Evolutionary conservation across 2,329 filamentous ascomycete species (phyloP).

Genomic region (Westerdykella sp.): DNA sequence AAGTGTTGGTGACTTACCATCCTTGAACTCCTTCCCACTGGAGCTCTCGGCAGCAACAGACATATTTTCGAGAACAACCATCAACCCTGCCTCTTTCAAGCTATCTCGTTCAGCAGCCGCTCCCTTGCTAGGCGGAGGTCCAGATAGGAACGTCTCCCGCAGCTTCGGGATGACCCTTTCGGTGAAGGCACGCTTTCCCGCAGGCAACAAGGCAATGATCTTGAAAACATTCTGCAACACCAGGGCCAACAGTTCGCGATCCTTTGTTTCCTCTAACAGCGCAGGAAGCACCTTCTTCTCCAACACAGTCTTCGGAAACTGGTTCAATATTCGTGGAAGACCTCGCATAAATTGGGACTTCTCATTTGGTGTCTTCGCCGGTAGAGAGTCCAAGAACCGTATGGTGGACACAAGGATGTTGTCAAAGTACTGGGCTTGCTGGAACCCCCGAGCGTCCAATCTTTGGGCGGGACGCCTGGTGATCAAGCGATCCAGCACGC

Average conservation of each 20-base stretch:
- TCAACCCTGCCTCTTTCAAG: conserved; percentile 78
- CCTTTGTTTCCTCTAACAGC: conserved; percentile 87
- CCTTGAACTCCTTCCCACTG: conserved; percentile 88
- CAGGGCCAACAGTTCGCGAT: conserved; percentile 75
- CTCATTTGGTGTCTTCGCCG: conserved; percentile 84
- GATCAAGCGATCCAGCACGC: conserved; percentile 78
- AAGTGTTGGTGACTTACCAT: conserved; percentile 53
- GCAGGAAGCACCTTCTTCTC: conserved; percentile 91
- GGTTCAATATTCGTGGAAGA: conserved; percentile 75
- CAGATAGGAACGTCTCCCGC: conserved; percentile 71
- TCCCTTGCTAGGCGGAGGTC: conserved; percentile 38
- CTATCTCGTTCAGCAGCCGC: conserved; percentile 66
- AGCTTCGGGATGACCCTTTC: conserved; percentile 82
- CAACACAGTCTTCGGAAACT: conserved; percentile 88
- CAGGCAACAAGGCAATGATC: conserved; percentile 70
- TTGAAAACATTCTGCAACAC: conserved; percentile 91
- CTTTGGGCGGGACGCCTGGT: conserved; percentile 81
- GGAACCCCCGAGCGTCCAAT: conserved; percentile 83
- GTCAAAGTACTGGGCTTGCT: conserved; percentile 93
- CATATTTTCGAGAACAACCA: conserved; percentile 85
- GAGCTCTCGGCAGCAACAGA: conserved; percentile 70
- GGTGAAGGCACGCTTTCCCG: conserved; percentile 67
- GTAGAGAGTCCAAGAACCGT: conserved; percentile 84
- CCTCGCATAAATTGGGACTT: conserved; percentile 90
- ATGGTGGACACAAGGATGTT: conserved; percentile 96